Evolutionary conservation across 78 protist genomes (phyloP).

Genomic region (Guillardia theta): DNA sequence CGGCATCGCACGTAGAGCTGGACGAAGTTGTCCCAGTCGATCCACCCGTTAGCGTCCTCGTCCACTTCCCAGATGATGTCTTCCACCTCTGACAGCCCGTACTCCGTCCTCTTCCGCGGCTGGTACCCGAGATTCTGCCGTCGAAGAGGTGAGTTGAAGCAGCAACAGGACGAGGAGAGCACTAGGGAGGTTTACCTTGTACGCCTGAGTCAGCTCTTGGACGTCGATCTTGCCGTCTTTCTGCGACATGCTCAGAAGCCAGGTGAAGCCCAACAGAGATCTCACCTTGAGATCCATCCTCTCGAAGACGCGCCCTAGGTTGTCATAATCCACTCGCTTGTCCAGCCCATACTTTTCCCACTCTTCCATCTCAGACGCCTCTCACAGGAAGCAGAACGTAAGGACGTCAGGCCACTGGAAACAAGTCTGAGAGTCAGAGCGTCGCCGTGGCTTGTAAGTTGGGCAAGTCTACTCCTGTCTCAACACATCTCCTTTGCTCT

Average conservation of each 20-base stretch:
- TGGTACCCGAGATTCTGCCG: neutral
- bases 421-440: too few species aligned
- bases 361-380: too few species aligned
- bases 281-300: neutral
- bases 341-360: neutral
- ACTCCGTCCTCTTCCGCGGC: neutral
- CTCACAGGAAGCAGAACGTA: too few species aligned
- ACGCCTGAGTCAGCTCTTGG: neutral
- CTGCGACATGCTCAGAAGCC: neutral
- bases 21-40: conserved; percentile 26
- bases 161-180: neutral
- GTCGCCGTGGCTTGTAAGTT: too few species aligned
- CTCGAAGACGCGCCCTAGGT: neutral
- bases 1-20: conserved; percentile 22
- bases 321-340: neutral
- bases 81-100: neutral
- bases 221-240: neutral
- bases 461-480: too few species aligned
- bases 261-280: neutral
- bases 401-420: too few species aligned
- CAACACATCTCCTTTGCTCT: too few species aligned
- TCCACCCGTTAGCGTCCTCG: neutral
- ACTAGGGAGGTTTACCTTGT: neutral
- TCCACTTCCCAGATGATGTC: conserved; percentile 29
- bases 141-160: neutral